phyloP scores from a whole-genome alignment of 2,329 filamentous ascomycete species.

The Colletotrichum falcatum region DNA sequence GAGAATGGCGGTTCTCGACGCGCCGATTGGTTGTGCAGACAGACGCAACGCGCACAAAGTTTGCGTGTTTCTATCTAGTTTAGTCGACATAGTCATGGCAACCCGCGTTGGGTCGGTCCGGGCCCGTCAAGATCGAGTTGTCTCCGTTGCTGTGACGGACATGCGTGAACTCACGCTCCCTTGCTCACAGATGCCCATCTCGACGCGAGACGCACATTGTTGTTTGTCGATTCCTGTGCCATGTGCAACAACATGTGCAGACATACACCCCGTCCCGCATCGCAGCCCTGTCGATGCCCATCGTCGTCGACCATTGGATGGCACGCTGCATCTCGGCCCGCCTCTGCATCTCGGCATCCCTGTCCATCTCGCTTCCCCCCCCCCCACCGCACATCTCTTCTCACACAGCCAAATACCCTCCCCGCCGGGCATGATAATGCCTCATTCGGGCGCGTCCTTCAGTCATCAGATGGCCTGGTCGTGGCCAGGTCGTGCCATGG shows the following conservation, averaged over 20 bases:
- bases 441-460: accelerated
- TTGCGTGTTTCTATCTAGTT: no score
- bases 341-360: not conserved
- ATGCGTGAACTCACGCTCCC: not conserved
- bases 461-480: conserved; percentile 38
- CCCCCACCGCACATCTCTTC: not conserved
- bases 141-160: not conserved
- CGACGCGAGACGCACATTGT: not conserved
- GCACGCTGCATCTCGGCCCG: conserved; percentile 14
- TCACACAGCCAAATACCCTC: not conserved
- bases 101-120: not conserved
- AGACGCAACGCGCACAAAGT: not conserved
- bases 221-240: not conserved
- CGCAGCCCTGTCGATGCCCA: not conserved
- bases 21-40: conserved; percentile 6
- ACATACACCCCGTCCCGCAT: no score
- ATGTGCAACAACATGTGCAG: no score
- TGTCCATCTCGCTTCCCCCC: conserved; percentile 9
- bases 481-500: no score
- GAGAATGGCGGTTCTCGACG: not conserved
- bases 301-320: conserved; percentile 4
- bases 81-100: no score
- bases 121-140: not conserved
- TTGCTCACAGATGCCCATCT: not conserved
- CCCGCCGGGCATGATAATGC: not conserved